phyloP scores from a whole-genome alignment of 2,329 filamentous ascomycete genomes.

The Beauveria rudraprayagi region DNA sequence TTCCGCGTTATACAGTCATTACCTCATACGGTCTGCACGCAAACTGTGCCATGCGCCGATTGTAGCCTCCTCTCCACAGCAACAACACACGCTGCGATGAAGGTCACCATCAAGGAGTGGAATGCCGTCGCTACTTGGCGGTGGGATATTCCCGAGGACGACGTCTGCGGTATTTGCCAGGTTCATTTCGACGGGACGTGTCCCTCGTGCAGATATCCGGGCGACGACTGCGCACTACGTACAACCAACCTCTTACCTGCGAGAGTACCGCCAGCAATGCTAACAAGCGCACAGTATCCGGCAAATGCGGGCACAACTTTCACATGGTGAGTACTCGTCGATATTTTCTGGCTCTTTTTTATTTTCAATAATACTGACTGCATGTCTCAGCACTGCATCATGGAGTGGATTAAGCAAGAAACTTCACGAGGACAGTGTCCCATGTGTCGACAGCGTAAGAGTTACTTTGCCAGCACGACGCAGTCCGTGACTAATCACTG shows the following conservation, averaged over 20 bases:
- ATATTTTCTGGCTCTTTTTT: background rate
- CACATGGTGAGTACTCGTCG: slow-evolving; percentile 64
- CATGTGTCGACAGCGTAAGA: slow-evolving; percentile 89
- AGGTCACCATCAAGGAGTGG: slow-evolving; percentile 90
- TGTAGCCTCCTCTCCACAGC: background rate
- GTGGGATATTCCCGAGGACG: slow-evolving; percentile 95
- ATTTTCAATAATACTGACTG: slow-evolving; percentile 2
- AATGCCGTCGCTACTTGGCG: slow-evolving; percentile 92
- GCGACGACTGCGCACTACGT: slow-evolving; percentile 91
- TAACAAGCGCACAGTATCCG: slow-evolving; percentile 58
- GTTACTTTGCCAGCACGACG: background rate
- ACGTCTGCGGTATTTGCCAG: slow-evolving; percentile 97
- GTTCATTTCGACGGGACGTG: slow-evolving; percentile 97
- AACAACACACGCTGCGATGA: slow-evolving; percentile 53
- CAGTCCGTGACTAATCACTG: background rate
- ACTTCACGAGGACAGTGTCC: slow-evolving; percentile 89
- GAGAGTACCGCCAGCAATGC: background rate
- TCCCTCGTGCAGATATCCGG: slow-evolving; percentile 95
- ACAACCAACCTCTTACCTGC: slow-evolving; percentile 26
- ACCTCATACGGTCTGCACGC: too few species aligned
- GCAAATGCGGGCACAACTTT: slow-evolving; percentile 95
- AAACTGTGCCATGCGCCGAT: background rate
- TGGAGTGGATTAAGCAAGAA: slow-evolving; percentile 94
- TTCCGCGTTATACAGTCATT: background rate
- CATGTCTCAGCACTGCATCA: slow-evolving; percentile 71